Evolutionary conservation across 331 rosid species (phyloP).

Genomic region (Malus hybrid): DNA sequence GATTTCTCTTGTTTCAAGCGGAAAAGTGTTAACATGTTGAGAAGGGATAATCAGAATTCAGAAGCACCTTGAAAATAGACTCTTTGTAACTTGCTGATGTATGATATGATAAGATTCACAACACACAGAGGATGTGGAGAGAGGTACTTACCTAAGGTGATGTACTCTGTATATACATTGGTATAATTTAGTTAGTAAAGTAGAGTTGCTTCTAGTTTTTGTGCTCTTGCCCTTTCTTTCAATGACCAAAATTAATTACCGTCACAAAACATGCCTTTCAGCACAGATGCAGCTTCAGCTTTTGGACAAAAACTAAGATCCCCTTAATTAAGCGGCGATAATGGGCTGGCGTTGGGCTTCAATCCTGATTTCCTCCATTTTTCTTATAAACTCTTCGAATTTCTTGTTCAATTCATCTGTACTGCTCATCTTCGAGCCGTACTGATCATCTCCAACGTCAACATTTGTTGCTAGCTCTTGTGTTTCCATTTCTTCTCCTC

Average conservation of each 20-base stretch:
- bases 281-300: no score
- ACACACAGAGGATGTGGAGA: background rate
- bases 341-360: conserved; percentile 54
- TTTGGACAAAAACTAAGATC: no score
- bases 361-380: conserved; percentile 57
- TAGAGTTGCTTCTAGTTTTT: background rate
- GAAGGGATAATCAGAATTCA: conserved; percentile 1
- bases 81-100: conserved; percentile 8
- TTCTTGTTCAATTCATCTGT: conserved; percentile 72
- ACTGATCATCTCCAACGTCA: conserved; percentile 28
- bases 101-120: background rate
- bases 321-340: conserved; percentile 31
- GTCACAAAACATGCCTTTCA: no score
- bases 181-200: background rate
- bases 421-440: conserved; percentile 39
- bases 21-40: background rate
- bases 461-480: background rate
- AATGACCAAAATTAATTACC: no score
- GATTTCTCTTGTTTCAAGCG: background rate
- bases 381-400: conserved; percentile 71
- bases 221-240: background rate
- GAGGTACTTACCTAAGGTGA: background rate
- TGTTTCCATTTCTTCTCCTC: conserved; percentile 18
- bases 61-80: background rate
- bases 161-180: background rate